phyloP scores from a whole-genome alignment of 2,329 filamentous ascomycete genomes.

The Aureobasidium lini region DNA sequence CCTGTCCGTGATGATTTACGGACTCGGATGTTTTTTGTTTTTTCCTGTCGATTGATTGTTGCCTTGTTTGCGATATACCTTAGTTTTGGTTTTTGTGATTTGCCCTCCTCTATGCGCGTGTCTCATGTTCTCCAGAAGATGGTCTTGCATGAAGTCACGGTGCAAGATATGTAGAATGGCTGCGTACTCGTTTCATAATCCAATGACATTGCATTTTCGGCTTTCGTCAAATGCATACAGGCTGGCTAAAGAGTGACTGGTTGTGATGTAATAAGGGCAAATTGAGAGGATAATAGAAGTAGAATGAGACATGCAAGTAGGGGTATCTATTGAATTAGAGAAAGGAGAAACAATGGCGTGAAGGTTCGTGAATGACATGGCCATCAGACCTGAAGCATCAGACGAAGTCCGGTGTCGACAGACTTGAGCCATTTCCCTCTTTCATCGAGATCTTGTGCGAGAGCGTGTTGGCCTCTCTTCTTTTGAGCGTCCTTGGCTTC shows the following conservation, averaged over 20 bases:
- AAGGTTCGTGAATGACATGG: neutral
- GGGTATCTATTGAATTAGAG: neutral
- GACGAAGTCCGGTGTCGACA: slow-evolving; percentile 55
- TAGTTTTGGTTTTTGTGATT: neutral
- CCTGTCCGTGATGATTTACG: neutral
- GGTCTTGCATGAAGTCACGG: neutral
- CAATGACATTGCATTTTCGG: neutral
- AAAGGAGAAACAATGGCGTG: neutral
- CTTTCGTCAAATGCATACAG: neutral
- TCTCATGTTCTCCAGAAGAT: neutral
- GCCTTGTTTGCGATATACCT: slow-evolving; percentile 12
- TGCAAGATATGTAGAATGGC: neutral
- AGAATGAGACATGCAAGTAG: neutral
- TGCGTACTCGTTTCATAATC: neutral
- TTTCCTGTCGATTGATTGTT: slow-evolving; percentile 2
- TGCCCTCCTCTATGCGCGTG: neutral
- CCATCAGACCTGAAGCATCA: slow-evolving; percentile 51
- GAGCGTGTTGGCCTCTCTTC: slow-evolving; percentile 53
- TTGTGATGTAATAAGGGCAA: too few relatives aligned
- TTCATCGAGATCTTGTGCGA: slow-evolving; percentile 67
- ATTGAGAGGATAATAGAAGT: neutral
- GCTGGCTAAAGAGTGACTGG: neutral
- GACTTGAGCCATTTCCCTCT: slow-evolving; percentile 67
- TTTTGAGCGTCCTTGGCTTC: slow-evolving; percentile 65
- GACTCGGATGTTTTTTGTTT: neutral